Base-by-base conservation (phyloP, 352 stramenopile genomes). In the Globisporangium spiculum region DNA sequence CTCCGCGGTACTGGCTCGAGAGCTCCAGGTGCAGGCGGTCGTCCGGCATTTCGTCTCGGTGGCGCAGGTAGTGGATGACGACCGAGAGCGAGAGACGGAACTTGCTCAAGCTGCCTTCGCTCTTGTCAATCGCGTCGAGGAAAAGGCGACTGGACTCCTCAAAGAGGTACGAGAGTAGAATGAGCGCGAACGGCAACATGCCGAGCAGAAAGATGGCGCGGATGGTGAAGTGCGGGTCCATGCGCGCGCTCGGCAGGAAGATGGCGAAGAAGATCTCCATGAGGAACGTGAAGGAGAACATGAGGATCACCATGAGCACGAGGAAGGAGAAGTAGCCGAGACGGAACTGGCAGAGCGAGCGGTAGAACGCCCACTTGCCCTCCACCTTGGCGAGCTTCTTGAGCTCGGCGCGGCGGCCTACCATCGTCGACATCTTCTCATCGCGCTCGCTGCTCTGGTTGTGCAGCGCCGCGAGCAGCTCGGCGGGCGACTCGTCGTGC, bases 211-310 rank as follows among this genome's bases (percentile, higher is more conserved):
- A 67, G 63, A 94, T 80, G 3, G 86, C 75, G 34, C 88, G 88
- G 32, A 92, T 56, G 30, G 80, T 90, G 62, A 92, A 96, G 63
- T 92, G 75, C 38, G 84, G 75, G 65, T 91, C 87, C 59, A 75
- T 77, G 5, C 83, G 84, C 30, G 89, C 87, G 53, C 83, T 93
- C 24, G 87, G 89, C 54, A 96, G 65, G 69, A 95, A 96, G 66
- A 95, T 93, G n/a, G 89, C 81, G 71, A 96, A 96, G 82, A 96
- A 95, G 50, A 95, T 93, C 71, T 94, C 87, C 89, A 96, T 96
- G 57, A 96, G 73, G 66, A 94, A 83, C 69, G 85, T 90, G 75
- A 96, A 92, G 48, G 85, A 93, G 71, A 96, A 96, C 79, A 95
- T 94, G 75, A 96, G 79, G 70, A 96, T 93, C 70, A 89, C 88